Base-by-base conservation (phyloP, 176 grass and related monocot species). In the Ampelocalamus luodianensis region DNA sequence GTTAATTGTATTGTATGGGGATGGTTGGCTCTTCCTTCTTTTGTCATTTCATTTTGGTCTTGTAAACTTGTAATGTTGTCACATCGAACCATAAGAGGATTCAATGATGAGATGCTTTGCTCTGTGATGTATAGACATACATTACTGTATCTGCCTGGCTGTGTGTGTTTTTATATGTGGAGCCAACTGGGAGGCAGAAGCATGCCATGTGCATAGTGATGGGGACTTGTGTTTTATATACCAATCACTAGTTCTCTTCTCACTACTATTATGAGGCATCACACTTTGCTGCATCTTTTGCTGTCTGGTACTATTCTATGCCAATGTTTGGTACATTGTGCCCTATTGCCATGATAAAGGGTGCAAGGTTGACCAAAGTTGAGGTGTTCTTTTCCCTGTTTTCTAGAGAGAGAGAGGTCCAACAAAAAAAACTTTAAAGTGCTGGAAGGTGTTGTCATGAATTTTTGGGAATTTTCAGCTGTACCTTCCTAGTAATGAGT, bases 201-300 rank as follows among this genome's bases (percentile, higher is more conserved):
- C 95, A 94, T 77, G 49, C 77, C 90, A 97, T 97, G 92, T 94
- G 90, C 92, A 81, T 46, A 46, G 81, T 84, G 82, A 89, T 85
- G 80, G 74, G 79, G 38, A 14, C 34, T 82, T 79, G 62, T 68
- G 84, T 92, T 85, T 72, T 79, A 76, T 89, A 87, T 76, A 17
- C 72, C 63, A 79, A 79, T 72, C 77, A 80, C 71, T 9, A 48
- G 76, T 40, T 60, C 82, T 59, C 76, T 50, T 60, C 87, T 59
- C 68, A 80, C 76, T 62, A 44, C 32, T 87, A 83, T 91, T 74
- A 83, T 84, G 80, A 87, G 50, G 89, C 68, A 84, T 80, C 80
- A 83, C 72, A 80, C 70, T 79, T 87, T 80, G 89, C 44, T 77
- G 74, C 85, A 91, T 91, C 68, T 91, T 87, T 75, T 87, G 75